These are phyloP conservation scores for Porcisia hertigi DNA, from an alignment of 208 protist species.

Conservation along the genomic window DNA sequence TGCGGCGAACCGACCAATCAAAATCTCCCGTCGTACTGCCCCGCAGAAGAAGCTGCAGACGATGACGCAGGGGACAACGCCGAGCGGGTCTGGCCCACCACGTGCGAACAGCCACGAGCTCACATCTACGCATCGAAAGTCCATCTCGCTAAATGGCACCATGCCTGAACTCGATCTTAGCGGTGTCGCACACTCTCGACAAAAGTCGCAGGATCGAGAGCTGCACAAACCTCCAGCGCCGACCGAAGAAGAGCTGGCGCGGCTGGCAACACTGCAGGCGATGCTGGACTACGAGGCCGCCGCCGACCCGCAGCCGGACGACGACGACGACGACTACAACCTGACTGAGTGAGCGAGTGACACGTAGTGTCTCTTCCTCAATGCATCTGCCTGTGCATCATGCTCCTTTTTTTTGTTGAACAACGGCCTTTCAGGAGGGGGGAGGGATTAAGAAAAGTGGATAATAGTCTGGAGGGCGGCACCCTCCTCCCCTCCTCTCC, in stretches of 20 bases:
- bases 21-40: constrained; percentile 7
- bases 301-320: constrained; percentile 36
- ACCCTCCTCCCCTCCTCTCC: no score
- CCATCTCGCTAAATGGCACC: constrained; percentile 16
- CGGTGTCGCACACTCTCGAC: constrained; percentile 3
- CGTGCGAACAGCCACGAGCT: constrained; percentile 3
- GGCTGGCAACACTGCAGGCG: constrained; percentile 61
- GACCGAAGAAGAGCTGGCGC: constrained; percentile 57
- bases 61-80: neutral
- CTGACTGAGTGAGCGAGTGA: constrained; percentile 34
- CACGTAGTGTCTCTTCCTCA: neutral
- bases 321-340: constrained; percentile 46
- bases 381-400: neutral
- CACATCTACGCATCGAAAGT: constrained; percentile 4
- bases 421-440: neutral
- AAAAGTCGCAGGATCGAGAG: constrained; percentile 17
- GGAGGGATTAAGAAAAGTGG: neutral
- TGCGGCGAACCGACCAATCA: neutral
- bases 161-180: constrained; percentile 6
- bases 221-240: constrained; percentile 9
- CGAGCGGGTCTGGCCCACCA: neutral
- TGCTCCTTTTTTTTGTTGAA: neutral
- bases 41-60: constrained; percentile 11
- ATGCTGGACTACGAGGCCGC: constrained; percentile 51
- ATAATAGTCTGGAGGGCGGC: neutral